Conservation (phyloP, 1,284 basidiomycete genomes). For the Testicularia cyperi region DNA sequence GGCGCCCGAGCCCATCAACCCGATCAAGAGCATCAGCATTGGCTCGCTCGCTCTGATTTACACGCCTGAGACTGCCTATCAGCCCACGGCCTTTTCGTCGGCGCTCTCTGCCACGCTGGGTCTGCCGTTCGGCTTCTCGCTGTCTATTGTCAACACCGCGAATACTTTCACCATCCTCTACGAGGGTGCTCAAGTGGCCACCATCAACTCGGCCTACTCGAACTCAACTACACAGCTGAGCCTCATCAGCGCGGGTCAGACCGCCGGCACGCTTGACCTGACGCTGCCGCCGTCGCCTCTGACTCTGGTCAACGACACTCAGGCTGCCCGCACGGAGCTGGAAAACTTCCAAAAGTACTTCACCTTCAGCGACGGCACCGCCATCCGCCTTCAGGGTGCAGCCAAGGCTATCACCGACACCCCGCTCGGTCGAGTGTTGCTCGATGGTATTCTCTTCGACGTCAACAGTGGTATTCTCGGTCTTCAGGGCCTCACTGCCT, state of each 20-base stretch:
- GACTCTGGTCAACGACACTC: constrained; percentile 64
- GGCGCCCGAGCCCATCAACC: constrained; percentile 66
- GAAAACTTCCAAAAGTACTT: constrained; percentile 59
- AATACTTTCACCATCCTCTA: constrained; percentile 69
- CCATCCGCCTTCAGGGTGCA: constrained; percentile 69
- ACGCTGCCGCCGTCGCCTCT: constrained; percentile 68
- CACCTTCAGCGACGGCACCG: constrained; percentile 63
- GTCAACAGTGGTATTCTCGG: constrained; percentile 71
- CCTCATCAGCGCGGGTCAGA: constrained; percentile 64
- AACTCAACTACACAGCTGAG: constrained; percentile 30
- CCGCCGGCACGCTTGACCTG: constrained; percentile 71
- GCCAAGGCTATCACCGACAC: constrained; percentile 70
- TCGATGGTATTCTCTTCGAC: constrained; percentile 75
- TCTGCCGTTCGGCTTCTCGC: constrained; percentile 75
- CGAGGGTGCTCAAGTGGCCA: constrained; percentile 67
- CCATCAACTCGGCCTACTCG: constrained; percentile 44
- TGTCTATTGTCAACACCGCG: constrained; percentile 70
- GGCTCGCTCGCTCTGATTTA: constrained; percentile 69
- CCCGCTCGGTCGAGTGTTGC: constrained; percentile 69
- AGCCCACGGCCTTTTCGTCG: constrained; percentile 67
- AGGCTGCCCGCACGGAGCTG: constrained; percentile 60
- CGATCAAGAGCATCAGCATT: constrained; percentile 71
- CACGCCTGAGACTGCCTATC: constrained; percentile 67
- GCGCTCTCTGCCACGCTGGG: constrained; percentile 69
- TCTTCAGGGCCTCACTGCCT: constrained; percentile 68